These are phyloP conservation scores for Saccharomycopsis sp. DNA, from an alignment of 805 yeast genomes.

Conservation along the genomic window DNA sequence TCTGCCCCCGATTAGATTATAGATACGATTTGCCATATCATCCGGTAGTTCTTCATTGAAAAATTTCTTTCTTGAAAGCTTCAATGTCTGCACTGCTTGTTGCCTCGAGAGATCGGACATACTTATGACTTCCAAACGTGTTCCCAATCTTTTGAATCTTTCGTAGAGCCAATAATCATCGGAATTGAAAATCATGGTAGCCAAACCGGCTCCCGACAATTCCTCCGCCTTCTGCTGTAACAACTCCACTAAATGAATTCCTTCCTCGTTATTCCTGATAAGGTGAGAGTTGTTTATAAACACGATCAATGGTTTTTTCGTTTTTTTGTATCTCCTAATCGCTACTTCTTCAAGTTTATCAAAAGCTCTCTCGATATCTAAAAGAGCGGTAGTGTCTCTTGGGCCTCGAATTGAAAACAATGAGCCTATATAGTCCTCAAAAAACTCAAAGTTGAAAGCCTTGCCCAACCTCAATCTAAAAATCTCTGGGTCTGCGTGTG, in stretches of 20 bases:
- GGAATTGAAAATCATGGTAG: conserved; percentile 60
- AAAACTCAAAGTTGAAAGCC: conserved; percentile 65
- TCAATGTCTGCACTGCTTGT: conserved; percentile 51
- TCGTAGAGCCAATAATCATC: conserved; percentile 87
- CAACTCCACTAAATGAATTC: conserved; percentile 60
- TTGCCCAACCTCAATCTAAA: conserved; percentile 70
- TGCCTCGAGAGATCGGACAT: conserved; percentile 53
- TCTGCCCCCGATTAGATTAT: conserved; percentile 72
- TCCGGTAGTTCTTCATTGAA: conserved; percentile 34
- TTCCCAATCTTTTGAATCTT: conserved; percentile 61
- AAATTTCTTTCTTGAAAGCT: conserved; percentile 42
- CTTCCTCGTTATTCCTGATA: conserved; percentile 70
- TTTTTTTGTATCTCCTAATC: conserved; percentile 35
- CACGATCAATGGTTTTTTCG: conserved; percentile 52
- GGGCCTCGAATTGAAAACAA: conserved; percentile 78
- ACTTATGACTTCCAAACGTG: conserved; percentile 66
- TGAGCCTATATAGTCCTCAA: conserved; percentile 79
- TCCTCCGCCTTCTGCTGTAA: conserved; percentile 80
- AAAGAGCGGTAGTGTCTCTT: conserved; percentile 72
- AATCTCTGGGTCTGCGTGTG: conserved; percentile 81
- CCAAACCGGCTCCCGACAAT: conserved; percentile 65
- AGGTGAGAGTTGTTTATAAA: conserved; percentile 72
- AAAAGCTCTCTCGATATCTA: conserved; percentile 80
- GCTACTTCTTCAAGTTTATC: conserved; percentile 71
- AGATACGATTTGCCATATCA: conserved; percentile 44